Conservation (phyloP, 257 asterid species). For the Asclepias syriaca region DNA sequence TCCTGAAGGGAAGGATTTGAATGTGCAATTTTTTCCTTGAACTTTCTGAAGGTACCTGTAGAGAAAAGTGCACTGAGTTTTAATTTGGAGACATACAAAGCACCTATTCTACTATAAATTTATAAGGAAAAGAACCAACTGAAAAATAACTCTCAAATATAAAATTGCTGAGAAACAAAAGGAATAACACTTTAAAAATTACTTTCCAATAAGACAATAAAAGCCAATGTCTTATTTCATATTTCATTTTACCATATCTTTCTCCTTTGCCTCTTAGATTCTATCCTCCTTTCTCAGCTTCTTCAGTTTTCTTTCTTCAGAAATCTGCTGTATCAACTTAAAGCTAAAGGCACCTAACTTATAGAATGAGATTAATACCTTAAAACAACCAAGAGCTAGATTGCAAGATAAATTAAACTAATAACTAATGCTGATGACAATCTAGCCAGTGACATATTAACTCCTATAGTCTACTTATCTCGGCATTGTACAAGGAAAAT, state of each 20-base stretch:
- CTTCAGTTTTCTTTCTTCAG: not conserved
- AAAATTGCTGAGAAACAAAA: not conserved
- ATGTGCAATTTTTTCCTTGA: constrained; percentile 67
- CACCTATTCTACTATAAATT: not conserved
- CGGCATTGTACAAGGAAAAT: not conserved
- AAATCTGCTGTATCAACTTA: not conserved
- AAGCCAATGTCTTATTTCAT: not conserved
- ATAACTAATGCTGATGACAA: not conserved
- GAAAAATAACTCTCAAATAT: not conserved
- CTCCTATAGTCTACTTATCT: not conserved
- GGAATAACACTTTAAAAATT: not conserved
- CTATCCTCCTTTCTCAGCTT: not conserved
- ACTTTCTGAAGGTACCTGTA: constrained; percentile 90
- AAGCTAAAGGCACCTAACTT: not conserved
- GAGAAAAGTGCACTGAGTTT: not conserved
- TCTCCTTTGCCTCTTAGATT: not conserved
- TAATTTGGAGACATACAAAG: not conserved
- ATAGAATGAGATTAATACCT: not conserved
- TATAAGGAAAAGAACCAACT: not conserved
- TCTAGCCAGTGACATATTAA: not conserved
- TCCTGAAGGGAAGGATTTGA: constrained; percentile 46
- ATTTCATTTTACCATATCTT: not conserved
- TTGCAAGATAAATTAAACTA: not conserved
- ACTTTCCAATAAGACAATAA: not conserved
- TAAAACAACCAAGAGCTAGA: not conserved